phyloP scores from a whole-genome alignment of 208 protist genomes.

The Leishmania lainsoni region DNA sequence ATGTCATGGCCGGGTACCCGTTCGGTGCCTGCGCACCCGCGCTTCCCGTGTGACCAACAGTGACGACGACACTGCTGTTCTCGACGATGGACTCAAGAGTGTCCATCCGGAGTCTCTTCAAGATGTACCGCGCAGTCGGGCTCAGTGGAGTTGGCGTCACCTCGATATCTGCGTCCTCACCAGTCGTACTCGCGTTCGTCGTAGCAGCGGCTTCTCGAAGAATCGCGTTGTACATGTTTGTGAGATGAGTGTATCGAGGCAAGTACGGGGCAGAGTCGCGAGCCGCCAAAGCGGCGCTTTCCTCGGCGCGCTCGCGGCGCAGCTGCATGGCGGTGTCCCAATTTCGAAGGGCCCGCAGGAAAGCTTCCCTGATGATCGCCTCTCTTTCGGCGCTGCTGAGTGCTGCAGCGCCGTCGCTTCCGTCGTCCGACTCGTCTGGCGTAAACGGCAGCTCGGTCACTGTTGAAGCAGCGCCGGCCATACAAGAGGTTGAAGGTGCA shows the following conservation, averaged over 20 bases:
- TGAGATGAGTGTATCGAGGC: constrained; percentile 8
- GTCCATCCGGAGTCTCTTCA: constrained; percentile 10
- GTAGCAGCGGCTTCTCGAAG: background rate
- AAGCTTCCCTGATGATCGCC: background rate
- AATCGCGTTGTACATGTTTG: constrained; percentile 5
- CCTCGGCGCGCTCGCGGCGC: background rate
- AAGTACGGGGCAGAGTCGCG: background rate
- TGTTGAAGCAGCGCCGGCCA: background rate
- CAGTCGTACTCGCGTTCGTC: background rate
- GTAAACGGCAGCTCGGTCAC: background rate
- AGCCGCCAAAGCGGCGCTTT: background rate
- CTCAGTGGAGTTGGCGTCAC: background rate
- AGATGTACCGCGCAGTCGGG: background rate
- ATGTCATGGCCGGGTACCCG: constrained; percentile 5
- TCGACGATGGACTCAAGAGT: constrained; percentile 20
- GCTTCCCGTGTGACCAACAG: background rate
- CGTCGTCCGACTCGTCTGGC: background rate
- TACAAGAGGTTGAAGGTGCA: background rate
- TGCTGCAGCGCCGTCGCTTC: background rate
- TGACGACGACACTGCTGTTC: constrained; percentile 18
- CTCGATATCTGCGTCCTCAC: background rate
- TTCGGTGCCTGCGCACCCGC: background rate
- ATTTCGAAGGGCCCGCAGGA: constrained; percentile 3
- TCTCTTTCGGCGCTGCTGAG: constrained; percentile 4
- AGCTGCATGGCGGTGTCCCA: constrained; percentile 10